phyloP scores from a whole-genome alignment of 73 alveolate genomes.

The Tetrahymena borealis region DNA sequence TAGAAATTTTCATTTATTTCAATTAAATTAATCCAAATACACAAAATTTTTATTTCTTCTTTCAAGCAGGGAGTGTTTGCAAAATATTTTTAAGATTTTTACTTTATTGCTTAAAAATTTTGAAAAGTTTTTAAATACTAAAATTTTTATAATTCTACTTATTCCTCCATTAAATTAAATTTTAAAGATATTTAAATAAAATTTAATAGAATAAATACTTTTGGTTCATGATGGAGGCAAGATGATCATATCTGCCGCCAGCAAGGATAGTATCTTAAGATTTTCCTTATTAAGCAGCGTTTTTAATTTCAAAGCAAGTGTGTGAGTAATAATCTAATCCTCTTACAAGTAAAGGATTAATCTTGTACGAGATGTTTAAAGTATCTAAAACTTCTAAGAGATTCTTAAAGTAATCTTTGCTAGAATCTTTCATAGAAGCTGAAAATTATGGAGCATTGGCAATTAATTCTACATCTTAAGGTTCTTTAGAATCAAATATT shows the following conservation, averaged over 20 bases:
- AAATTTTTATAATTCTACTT: too few relatives aligned
- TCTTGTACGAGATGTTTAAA: not conserved
- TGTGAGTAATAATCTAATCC: slow-evolving; percentile 52
- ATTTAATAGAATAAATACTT: not conserved
- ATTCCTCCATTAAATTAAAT: too few relatives aligned
- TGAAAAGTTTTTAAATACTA: too few relatives aligned
- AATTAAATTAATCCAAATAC: too few relatives aligned
- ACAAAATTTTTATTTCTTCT: too few relatives aligned
- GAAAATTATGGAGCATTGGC: slow-evolving; percentile 16
- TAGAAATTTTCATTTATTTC: too few relatives aligned
- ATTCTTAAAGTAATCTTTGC: slow-evolving; percentile 1
- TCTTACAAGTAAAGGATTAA: slow-evolving; percentile 30
- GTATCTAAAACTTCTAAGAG: not conserved
- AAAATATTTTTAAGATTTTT: too few relatives aligned
- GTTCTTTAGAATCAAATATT: slow-evolving; percentile 41
- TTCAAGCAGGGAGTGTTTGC: too few relatives aligned
- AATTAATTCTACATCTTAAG: not conserved
- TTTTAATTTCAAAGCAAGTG: slow-evolving; percentile 40
- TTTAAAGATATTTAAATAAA: too few relatives aligned
- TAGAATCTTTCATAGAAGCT: slow-evolving; percentile 1
- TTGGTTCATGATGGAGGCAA: not conserved
- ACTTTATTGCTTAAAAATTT: too few relatives aligned
- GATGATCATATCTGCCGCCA: slow-evolving; percentile 50
- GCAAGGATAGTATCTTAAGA: slow-evolving; percentile 47
- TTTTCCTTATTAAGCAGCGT: slow-evolving; percentile 6